Evolutionary conservation across 1,284 basidiomycete species (phyloP), one percentile per base, ranked within the genome.

Genomic region (Heterobasidion occidentale): DNA sequence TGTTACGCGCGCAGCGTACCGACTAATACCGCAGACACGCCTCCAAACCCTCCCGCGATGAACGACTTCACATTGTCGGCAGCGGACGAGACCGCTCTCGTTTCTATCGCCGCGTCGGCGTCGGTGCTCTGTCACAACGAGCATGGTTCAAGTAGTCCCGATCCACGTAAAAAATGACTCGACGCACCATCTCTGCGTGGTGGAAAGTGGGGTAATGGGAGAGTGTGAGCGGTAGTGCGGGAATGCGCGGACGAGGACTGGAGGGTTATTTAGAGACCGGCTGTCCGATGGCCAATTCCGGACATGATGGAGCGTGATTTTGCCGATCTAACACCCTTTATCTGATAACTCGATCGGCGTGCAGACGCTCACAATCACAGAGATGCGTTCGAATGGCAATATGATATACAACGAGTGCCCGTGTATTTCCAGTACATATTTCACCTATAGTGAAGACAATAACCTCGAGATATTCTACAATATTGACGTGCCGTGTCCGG

Each of bases 41-140:
- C 95, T 63, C 96, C 96, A 65, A 92, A 89, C 46, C 96, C 96
- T 64, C 96, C 96, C 49, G 91, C 83, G 58, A 94, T 75, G 74
- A 95, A 95, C 8, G 91, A 86, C 74, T 95, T 96, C 65, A 84
- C 69, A 60, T 80, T 81, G 59, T 88, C 81, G 44, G 73, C 64
- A 36, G 81, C 55, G n/a, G 57, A 79, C 46, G 83, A 42, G n/a
- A 46, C 52, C 36, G 56, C 50, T 47, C 35, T 19, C 46, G 54
- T 57, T 20, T 46, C 56, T 36, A 14, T 47, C 15, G 42, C 45
- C 46, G 53, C 57, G 20, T 34, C 36, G 17, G 52, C 14, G 47
- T 46, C 53, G 36, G 50, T 46, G 46, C 55, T 57, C 52, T 59
- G 46, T 9, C 47, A 34, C 36, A 11, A 42, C 11, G n/a, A 42